Conservation (phyloP, 2,329 filamentous ascomycete genomes). For the Gyromitra esculenta region DNA sequence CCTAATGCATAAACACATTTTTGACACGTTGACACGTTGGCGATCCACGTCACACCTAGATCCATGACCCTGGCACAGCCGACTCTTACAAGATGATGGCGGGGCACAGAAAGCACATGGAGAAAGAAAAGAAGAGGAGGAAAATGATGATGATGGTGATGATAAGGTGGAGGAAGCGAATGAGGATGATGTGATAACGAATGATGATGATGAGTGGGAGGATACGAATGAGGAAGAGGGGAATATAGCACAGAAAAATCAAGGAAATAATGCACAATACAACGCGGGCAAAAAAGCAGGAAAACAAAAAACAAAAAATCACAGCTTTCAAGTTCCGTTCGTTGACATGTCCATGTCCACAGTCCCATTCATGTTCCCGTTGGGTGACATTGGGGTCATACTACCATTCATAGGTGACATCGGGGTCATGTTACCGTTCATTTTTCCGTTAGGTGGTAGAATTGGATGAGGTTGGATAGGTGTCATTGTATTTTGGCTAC, state of each 20-base stretch:
- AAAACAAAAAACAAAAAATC: constrained; percentile 38
- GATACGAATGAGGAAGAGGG: constrained; percentile 8
- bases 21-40: constrained; percentile 40
- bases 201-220: constrained; percentile 24
- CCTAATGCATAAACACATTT: constrained; percentile 48
- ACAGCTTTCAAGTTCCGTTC: constrained; percentile 45
- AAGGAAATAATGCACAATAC: constrained; percentile 42
- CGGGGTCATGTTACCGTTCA: constrained; percentile 43
- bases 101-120: constrained; percentile 26
- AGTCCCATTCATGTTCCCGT: constrained; percentile 44
- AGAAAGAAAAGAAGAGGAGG: constrained; percentile 19
- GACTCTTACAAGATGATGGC: constrained; percentile 26
- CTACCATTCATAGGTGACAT: constrained; percentile 45
- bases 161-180: constrained; percentile 34
- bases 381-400: constrained; percentile 48
- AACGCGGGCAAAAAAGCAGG: constrained; percentile 35
- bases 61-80: constrained; percentile 32
- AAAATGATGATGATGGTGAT: constrained; percentile 15
- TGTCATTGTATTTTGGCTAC: constrained; percentile 50
- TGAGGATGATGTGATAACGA: constrained; percentile 32
- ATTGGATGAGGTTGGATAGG: constrained; percentile 51
- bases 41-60: constrained; percentile 34
- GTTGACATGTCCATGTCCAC: constrained; percentile 50
- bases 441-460: constrained; percentile 39
- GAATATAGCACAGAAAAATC: constrained; percentile 44